phyloP scores from a whole-genome alignment of 1,139 yeast species.

The Debaryomyces subglobosus region DNA sequence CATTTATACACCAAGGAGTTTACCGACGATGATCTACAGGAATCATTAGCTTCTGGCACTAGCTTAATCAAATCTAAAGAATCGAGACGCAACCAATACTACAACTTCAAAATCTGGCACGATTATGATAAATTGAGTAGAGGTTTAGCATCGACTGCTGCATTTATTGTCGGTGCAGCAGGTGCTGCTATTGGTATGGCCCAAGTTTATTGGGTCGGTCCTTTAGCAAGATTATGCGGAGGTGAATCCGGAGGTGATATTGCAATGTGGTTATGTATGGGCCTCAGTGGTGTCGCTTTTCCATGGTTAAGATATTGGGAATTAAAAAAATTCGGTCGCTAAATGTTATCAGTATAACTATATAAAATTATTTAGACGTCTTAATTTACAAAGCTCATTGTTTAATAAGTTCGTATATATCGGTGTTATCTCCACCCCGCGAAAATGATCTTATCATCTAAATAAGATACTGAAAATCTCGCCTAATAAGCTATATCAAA shows the following conservation, averaged over 20 bases:
- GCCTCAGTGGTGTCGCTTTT: slow-evolving; percentile 64
- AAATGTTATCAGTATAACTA: slow-evolving; percentile 8
- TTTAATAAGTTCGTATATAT: not conserved
- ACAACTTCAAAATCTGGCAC: slow-evolving; percentile 73
- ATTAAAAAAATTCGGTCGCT: slow-evolving; percentile 54
- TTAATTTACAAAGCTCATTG: not conserved
- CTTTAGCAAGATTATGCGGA: slow-evolving; percentile 58
- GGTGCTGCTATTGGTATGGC: slow-evolving; percentile 87
- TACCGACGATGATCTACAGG: slow-evolving; percentile 23
- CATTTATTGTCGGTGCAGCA: slow-evolving; percentile 66
- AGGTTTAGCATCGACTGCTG: slow-evolving; percentile 64
- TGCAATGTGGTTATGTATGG: slow-evolving; percentile 83
- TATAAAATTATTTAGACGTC: not conserved
- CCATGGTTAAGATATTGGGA: slow-evolving; percentile 69
- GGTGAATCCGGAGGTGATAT: slow-evolving; percentile 68
- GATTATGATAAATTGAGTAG: slow-evolving; percentile 55
- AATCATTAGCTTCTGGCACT: slow-evolving; percentile 1
- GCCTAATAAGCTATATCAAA: not conserved
- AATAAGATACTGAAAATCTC: not conserved
- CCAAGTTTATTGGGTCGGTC: slow-evolving; percentile 77
- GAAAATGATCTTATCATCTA: not conserved
- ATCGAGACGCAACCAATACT: slow-evolving; percentile 35
- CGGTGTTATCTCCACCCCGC: not conserved
- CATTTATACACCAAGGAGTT: slow-evolving; percentile 60
- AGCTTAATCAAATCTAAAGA: slow-evolving; percentile 11